Percentiles rank a stretch among this genome's conserved stretches.
phyloP scores from a whole-genome alignment of 192 early-diverging fungal genomes.

The Linnemannia hyalina region DNA sequence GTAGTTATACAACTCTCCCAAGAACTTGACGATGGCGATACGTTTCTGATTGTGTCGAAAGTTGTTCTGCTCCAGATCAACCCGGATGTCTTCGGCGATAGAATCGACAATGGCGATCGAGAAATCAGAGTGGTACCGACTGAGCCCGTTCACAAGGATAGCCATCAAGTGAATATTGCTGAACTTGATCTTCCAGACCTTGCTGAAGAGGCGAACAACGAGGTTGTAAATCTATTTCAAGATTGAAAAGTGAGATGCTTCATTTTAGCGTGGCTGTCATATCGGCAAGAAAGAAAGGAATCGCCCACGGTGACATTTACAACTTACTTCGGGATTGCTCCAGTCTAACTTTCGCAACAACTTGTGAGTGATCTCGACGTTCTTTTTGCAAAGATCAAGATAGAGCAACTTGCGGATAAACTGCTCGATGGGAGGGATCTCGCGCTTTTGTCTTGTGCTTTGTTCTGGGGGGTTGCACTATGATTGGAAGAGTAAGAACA shows the following conservation, averaged over 20 bases:
- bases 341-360: conserved; percentile 90
- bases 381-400: conserved; percentile 80
- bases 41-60: conserved; percentile 95
- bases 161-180: conserved; percentile 88
- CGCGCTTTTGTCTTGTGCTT: conserved; percentile 72
- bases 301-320: background rate
- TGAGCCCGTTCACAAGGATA: conserved; percentile 81
- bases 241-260: background rate
- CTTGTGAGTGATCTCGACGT: conserved; percentile 74
- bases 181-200: conserved; percentile 95
- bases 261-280: background rate
- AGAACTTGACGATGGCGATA: conserved; percentile 82
- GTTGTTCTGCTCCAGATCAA: conserved; percentile 93
- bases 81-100: conserved; percentile 86
- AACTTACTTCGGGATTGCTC: conserved; percentile 68
- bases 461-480: conserved; percentile 86
- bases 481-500: background rate
- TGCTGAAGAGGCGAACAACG: conserved; percentile 84
- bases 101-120: conserved; percentile 89
- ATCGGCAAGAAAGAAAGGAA: background rate
- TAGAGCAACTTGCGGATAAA: conserved; percentile 94
- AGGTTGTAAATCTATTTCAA: conserved; percentile 63
- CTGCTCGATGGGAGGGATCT: conserved; percentile 84
- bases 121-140: conserved; percentile 88
- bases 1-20: conserved; percentile 94